phyloP scores from a whole-genome alignment of 108 stramenopile species.

The Seminavis robusta region DNA sequence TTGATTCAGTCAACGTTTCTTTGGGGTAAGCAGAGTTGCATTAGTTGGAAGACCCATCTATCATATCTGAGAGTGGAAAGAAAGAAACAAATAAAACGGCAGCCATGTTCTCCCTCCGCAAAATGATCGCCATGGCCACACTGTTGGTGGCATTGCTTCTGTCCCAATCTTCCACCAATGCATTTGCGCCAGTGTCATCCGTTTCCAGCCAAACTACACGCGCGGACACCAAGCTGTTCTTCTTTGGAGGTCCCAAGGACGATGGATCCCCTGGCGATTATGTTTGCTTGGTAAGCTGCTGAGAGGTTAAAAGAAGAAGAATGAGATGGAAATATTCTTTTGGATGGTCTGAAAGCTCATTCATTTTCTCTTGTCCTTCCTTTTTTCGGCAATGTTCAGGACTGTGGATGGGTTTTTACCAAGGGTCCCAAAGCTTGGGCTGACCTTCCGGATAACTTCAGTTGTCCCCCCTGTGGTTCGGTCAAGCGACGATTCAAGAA shows the following conservation, averaged over 20 bases:
- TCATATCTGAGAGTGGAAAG: no score
- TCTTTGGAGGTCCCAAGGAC: constrained; percentile 75
- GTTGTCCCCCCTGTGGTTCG: constrained; percentile 80
- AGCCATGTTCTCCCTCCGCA: no score
- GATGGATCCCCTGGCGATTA: constrained; percentile 80
- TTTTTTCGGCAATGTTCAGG: constrained; percentile 15
- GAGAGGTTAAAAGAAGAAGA: neutral
- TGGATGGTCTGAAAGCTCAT: neutral
- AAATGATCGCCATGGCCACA: no score
- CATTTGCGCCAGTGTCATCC: no score
- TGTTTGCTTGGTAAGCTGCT: constrained; percentile 52
- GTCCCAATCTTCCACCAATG: no score
- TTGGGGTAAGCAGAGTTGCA: no score
- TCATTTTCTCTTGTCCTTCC: neutral
- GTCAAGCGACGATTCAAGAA: constrained; percentile 81
- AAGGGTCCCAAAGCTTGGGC: constrained; percentile 85
- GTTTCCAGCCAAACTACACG: no score
- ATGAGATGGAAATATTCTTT: neutral
- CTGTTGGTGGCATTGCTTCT: no score
- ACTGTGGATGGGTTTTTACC: constrained; percentile 87
- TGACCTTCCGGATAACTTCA: constrained; percentile 46
- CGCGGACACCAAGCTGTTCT: constrained; percentile 20
- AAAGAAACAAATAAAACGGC: no score
- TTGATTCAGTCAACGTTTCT: no score
- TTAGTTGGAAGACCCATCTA: no score